phyloP scores from a whole-genome alignment of 768 basidiomycete species.

The Termitomyces sp. region DNA sequence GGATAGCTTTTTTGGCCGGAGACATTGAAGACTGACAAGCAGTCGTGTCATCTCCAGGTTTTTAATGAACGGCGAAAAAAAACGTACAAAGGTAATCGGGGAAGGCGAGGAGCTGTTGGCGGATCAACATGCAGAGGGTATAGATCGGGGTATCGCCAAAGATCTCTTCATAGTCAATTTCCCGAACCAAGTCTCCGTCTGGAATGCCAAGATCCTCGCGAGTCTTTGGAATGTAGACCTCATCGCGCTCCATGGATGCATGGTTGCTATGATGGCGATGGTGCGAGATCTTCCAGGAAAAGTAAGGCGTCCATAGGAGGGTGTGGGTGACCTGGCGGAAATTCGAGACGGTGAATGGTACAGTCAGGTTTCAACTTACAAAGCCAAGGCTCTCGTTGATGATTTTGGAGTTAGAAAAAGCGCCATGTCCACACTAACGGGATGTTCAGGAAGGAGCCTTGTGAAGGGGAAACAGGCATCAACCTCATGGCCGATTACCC shows the following conservation, averaged over 20 bases:
- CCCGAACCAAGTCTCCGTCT: conserved; percentile 21
- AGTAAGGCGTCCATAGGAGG: conserved; percentile 47
- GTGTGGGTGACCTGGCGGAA: conserved; percentile 34
- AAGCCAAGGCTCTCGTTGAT: conserved; percentile 48
- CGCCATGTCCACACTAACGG: conserved; percentile 49
- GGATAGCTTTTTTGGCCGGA: conserved; percentile 56
- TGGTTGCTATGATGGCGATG: conserved; percentile 48
- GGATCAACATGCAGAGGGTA: conserved; percentile 47
- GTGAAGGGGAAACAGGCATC: not conserved
- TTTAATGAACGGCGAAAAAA: not conserved
- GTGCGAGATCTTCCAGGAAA: conserved; percentile 50
- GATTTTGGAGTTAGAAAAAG: conserved; percentile 42
- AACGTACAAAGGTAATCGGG: conserved; percentile 54
- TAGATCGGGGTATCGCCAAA: conserved; percentile 59
- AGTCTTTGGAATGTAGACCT: conserved; percentile 59
- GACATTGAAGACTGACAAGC: conserved; percentile 48
- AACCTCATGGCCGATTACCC: conserved; percentile 58
- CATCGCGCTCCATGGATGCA: conserved; percentile 49
- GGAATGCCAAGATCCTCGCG: conserved; percentile 48
- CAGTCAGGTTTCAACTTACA: conserved; percentile 24
- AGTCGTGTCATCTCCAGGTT: not conserved
- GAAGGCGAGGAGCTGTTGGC: conserved; percentile 54
- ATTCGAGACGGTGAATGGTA: conserved; percentile 4
- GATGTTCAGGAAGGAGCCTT: conserved; percentile 1
- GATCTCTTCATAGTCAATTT: conserved; percentile 46